Evolutionary conservation across 768 basidiomycete species (phyloP), one percentile per base, ranked within the genome.

Genomic region (Panaeolus papilionaceus): DNA sequence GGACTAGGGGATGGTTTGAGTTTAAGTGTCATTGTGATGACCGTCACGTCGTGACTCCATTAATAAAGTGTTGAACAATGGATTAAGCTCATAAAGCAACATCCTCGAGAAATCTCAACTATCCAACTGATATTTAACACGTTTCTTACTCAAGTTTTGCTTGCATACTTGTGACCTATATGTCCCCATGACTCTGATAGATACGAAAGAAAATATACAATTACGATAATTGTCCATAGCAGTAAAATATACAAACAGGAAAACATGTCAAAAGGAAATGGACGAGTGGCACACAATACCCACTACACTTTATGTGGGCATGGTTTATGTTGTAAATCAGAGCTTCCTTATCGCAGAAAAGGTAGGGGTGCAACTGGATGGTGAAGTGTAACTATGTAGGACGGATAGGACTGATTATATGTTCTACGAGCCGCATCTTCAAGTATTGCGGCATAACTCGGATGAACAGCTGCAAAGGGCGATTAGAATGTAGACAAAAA

Each of bases 1-100:
- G 79, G 83, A 72, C 70, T 71, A 63, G 75, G 83, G 69, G 76
- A 72, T 33, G 80, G 79, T 75, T 82, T 85, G 67, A 85, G 80
- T 72, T 82, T 84, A 63, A 85, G 76, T 61, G 80, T 79, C 82
- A 85, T 84, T 37, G 71, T 70, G 66, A 70, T 68, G 62, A 66
- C 63, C 61, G 66, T 68, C 47, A 62, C 64, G 54, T 18, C 65
- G 62, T 28, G 18, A 40, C 37, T 14, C 16, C 62, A 16, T 26
- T 45, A 62, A 64, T 23, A 38, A 28, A 39, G 58, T 64, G 40
- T 16, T 61, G 61, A 63, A 49, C 47, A 49, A 49, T 49, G 45
- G 16, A 18, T 45, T 45, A 10, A 40, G 39, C 39, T 44, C 42
- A 44, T 16, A 4, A 18, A 16, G 42, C 14, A 44, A 6, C 14